Base-by-base conservation (phyloP, 768 basidiomycete species). In the Lactarius evosmus region DNA sequence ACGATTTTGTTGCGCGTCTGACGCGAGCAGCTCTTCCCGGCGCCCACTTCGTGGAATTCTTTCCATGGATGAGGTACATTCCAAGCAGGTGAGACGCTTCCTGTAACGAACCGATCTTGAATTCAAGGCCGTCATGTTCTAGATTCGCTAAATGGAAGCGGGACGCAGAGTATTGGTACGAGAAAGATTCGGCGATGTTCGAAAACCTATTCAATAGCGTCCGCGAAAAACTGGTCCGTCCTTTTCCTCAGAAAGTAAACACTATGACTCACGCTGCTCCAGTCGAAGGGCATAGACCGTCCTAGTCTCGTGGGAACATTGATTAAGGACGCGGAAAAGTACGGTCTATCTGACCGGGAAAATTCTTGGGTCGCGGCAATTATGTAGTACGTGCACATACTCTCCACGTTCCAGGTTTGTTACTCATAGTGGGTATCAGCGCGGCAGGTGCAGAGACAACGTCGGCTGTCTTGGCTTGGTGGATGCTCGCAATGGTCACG, bases 91-190 rank as follows among this genome's bases (percentile, higher is more conserved):
- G 30, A 9, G 14, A 30, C 11, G 38, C 11, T 38, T 41, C 29
- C 32, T 16, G n/a, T 12, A 2, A 16, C 9, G 11, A 19, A 34
- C 19, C 5, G 25, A 29, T n/a, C 27, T 27, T 4, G 29, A 22
- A 17, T 11, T 32, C 30, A n/a, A 14, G 25, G 4, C 7, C n/a
- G 0, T n/a, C n/a, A 22, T 44, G 9, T 22, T 46, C 44, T 25
- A 61, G 60, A 22, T 52, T 61, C 22, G 60, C 60, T 1, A 61
- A 61, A 40, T 66, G 63, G 65, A 66, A 66, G 44, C 62, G 65
- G 12, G 55, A 66, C 12, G 65, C 44, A 1, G 38, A 33, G 30
- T 19, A 51, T 29, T 44, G 56, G 33, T 53, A 56, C 33, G 56
- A 33, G 7, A 38, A 65, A 49, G 61, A 62, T 30, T 33, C 44